phyloP scores from a whole-genome alignment of 2,329 filamentous ascomycete genomes.

The Botrytis elliptica region DNA sequence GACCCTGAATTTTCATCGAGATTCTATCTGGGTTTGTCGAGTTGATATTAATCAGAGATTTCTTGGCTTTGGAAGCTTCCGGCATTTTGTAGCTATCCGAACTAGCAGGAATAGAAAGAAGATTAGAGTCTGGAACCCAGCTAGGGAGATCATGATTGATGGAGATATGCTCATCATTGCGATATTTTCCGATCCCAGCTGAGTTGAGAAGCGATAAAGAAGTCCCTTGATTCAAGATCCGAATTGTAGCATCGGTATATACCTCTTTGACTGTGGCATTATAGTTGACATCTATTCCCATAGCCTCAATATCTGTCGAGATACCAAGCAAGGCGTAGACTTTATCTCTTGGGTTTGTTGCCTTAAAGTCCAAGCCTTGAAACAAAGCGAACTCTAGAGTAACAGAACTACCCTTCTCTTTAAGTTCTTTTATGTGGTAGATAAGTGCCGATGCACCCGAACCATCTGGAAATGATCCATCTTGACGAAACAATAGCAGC shows the following conservation, averaged over 20 bases:
- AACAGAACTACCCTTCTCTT: neutral
- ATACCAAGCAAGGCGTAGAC: neutral
- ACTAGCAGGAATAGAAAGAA: neutral
- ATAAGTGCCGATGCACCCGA: neutral
- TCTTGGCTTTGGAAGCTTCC: neutral
- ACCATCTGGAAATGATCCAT: neutral
- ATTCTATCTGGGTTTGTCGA: too few relatives aligned
- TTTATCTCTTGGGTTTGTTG: neutral
- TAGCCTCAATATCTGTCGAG: neutral
- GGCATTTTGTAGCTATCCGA: neutral
- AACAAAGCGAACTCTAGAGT: neutral
- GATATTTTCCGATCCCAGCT: neutral
- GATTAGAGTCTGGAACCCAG: neutral
- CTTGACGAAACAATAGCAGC: neutral
- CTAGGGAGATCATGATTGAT: neutral
- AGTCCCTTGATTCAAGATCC: neutral
- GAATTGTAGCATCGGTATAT: neutral
- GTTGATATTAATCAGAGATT: neutral
- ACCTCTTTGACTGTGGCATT: neutral
- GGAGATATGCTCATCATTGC: neutral
- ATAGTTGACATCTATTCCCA: neutral
- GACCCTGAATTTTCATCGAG: neutral
- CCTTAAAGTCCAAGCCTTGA: neutral
- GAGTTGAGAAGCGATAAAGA: neutral
- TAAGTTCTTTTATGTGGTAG: neutral